Evolutionary conservation across 257 asterid species (phyloP).

Genomic region (Solanum chmielewskii): DNA sequence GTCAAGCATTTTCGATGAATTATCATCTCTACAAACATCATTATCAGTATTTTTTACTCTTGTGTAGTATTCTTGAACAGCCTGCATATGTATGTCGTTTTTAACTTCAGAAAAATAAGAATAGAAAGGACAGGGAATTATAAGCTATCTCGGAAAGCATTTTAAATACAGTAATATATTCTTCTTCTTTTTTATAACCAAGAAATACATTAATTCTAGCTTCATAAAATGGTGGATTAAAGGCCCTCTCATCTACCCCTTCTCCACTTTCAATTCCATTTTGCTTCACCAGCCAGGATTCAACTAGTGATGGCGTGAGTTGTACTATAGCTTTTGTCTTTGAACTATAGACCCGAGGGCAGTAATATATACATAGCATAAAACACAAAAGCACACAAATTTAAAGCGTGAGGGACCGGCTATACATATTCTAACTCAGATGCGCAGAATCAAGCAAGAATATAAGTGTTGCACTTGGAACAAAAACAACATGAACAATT

Average conservation of each 20-base stretch:
- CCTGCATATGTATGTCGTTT: slow-evolving; percentile 29
- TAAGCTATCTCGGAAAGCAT: background rate
- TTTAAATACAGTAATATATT: background rate
- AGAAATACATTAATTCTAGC: background rate
- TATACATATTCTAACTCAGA: background rate
- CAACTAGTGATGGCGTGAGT: background rate
- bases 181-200: background rate
- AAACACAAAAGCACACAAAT: background rate
- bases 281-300: background rate
- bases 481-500: background rate
- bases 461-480: background rate
- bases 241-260: background rate
- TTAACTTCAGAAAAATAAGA: background rate
- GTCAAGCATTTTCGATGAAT: background rate
- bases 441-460: background rate
- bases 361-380: background rate
- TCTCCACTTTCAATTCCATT: background rate
- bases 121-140: background rate
- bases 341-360: background rate
- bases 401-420: background rate
- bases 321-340: background rate
- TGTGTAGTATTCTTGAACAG: slow-evolving; percentile 53
- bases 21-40: background rate
- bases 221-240: background rate
- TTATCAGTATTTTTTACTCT: slow-evolving; percentile 23